Conservation (phyloP, 75 land plant species). For the Adiantum capillusveneris region DNA sequence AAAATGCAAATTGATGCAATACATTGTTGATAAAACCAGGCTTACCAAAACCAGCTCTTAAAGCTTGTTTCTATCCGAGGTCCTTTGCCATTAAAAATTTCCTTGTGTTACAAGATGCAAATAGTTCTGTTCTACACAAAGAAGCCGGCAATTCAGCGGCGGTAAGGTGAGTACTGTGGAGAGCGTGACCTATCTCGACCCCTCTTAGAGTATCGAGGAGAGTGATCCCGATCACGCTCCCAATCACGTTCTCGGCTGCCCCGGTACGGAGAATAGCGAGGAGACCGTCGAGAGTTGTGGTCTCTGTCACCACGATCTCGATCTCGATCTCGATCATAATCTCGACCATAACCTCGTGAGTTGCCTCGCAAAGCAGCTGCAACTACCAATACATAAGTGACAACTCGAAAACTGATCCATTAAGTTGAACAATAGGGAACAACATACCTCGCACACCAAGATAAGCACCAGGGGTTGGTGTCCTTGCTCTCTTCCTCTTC, state of each 20-base stretch:
- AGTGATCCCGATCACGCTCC: constrained; percentile 27
- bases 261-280: constrained; percentile 56
- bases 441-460: constrained; percentile 53
- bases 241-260: constrained; percentile 33
- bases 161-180: constrained; percentile 40
- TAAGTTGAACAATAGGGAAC: background rate
- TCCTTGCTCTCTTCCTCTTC: constrained; percentile 69
- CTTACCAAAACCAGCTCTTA: no score
- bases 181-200: constrained; percentile 42
- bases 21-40: no score
- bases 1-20: no score
- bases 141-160: constrained; percentile 21
- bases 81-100: no score
- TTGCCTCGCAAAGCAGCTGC: constrained; percentile 24
- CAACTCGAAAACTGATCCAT: background rate
- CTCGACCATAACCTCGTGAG: constrained; percentile 28
- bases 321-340: constrained; percentile 23
- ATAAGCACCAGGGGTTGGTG: constrained; percentile 91
- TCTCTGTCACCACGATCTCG: constrained; percentile 19
- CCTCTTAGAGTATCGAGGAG: constrained; percentile 44
- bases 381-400: background rate
- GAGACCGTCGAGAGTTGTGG: constrained; percentile 41
- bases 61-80: no score
- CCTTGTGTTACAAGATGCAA: no score
- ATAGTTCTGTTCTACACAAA: no score